A percentile compares a stretch with the other conserved stretches of the same genome.
Conservation (phyloP, 2,329 filamentous ascomycete species). For the Colletotrichum navitas region DNA sequence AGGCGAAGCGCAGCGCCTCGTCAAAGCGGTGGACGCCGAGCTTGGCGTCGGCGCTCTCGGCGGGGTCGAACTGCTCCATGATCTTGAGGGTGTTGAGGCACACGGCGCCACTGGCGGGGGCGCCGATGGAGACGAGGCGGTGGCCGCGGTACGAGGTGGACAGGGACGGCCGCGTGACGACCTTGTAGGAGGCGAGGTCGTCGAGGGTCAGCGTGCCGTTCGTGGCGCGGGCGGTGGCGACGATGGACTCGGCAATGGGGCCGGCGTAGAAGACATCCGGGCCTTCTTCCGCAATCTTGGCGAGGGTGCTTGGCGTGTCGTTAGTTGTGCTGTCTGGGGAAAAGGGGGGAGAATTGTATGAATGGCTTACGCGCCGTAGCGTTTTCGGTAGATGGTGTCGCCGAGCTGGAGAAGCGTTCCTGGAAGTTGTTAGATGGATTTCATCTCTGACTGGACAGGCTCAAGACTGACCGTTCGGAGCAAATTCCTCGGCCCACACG, state of each 20-base stretch:
- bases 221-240: constrained; percentile 73
- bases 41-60: constrained; percentile 67
- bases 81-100: constrained; percentile 83
- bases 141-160: constrained; percentile 77
- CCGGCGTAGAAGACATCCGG: constrained; percentile 81
- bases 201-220: constrained; percentile 90
- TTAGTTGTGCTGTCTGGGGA: not conserved
- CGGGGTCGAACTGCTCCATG: constrained; percentile 78
- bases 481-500: constrained; percentile 89
- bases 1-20: constrained; percentile 91
- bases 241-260: constrained; percentile 79
- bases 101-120: constrained; percentile 84
- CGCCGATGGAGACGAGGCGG: constrained; percentile 75
- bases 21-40: constrained; percentile 85
- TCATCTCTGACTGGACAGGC: not conserved
- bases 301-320: constrained; percentile 67
- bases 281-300: constrained; percentile 80
- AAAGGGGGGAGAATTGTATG: not conserved
- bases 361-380: constrained; percentile 73
- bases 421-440: constrained; percentile 41
- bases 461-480: constrained; percentile 71
- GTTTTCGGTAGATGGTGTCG: constrained; percentile 82
- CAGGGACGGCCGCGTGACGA: constrained; percentile 74
- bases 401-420: constrained; percentile 77
- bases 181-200: constrained; percentile 80